A percentile compares a stretch with the other conserved stretches of the same genome.
phyloP scores from a whole-genome alignment of 129 eudicot species.

The Helianthus annuus region DNA sequence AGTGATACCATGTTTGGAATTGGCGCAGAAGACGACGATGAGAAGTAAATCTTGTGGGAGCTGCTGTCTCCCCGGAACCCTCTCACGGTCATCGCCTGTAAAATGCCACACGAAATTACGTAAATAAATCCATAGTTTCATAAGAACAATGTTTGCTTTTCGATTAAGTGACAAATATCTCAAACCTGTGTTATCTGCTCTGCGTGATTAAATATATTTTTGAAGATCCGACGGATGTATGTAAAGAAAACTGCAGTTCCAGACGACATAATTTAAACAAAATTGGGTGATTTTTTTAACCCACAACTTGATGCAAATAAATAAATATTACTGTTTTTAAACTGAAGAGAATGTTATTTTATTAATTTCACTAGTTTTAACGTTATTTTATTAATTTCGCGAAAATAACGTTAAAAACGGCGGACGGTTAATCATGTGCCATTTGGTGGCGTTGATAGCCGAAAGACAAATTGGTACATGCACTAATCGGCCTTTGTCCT shows the following conservation, averaged over 20 bases:
- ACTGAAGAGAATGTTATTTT: not conserved
- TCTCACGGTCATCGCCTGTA: slow-evolving; percentile 94
- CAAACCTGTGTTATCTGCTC: slow-evolving; percentile 89
- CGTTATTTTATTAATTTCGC: too few species aligned
- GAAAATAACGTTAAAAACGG: too few species aligned
- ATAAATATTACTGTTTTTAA: too few species aligned
- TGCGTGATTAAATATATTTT: slow-evolving; percentile 78
- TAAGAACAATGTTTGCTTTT: too few species aligned
- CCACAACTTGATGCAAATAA: not conserved
- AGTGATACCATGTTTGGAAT: slow-evolving; percentile 56
- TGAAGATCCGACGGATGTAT: slow-evolving; percentile 77
- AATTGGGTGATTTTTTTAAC: slow-evolving; percentile 1
- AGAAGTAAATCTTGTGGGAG: slow-evolving; percentile 74
- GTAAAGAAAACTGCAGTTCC: slow-evolving; percentile 79
- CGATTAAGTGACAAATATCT: not conserved
- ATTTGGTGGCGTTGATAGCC: too few species aligned
- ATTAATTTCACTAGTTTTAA: too few species aligned
- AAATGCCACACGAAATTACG: not conserved
- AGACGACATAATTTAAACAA: slow-evolving; percentile 6
- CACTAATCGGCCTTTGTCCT: too few species aligned
- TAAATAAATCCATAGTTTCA: not conserved
- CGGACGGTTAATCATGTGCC: too few species aligned
- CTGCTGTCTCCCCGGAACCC: slow-evolving; percentile 86
- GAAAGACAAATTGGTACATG: too few species aligned
- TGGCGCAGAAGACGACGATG: slow-evolving; percentile 51